phyloP scores from a whole-genome alignment of 495 filamentous ascomycete genomes.

The Evansstolkia leycettana region DNA sequence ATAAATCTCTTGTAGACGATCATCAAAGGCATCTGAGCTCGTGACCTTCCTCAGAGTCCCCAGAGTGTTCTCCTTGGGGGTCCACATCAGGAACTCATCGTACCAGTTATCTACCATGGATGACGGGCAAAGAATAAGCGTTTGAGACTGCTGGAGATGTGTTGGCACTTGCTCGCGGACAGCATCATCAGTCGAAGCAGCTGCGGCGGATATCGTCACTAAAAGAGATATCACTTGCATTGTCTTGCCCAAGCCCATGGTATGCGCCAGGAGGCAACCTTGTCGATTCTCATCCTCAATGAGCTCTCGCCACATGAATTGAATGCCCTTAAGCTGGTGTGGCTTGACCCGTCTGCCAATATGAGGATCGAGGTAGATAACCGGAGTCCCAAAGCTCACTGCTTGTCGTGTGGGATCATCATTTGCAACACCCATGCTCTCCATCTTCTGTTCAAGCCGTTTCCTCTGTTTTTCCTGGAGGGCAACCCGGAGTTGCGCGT shows the following conservation, averaged over 20 bases:
- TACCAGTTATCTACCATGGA: constrained; percentile 70
- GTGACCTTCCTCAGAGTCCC: constrained; percentile 41
- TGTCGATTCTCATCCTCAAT: constrained; percentile 44
- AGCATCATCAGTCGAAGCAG: constrained; percentile 40
- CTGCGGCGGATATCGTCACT: constrained; percentile 55
- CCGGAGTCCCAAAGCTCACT: constrained; percentile 57
- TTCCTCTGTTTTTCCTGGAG: constrained; percentile 38
- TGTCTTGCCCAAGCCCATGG: constrained; percentile 91
- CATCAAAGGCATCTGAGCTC: constrained; percentile 6
- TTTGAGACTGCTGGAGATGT: constrained; percentile 45
- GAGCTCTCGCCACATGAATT: constrained; percentile 84
- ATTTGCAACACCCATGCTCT: constrained; percentile 26
- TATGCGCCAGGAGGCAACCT: constrained; percentile 80
- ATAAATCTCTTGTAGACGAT: constrained; percentile 32
- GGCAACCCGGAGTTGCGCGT: constrained; percentile 27
- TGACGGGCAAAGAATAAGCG: constrained; percentile 65
- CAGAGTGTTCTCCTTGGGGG: constrained; percentile 32
- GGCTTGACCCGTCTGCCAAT: constrained; percentile 39
- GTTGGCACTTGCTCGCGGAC: constrained; percentile 55
- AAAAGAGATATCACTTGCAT: constrained; percentile 82
- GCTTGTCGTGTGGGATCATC: constrained; percentile 37
- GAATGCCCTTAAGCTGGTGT: constrained; percentile 59
- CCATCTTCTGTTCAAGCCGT: constrained; percentile 29
- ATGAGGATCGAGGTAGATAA: constrained; percentile 38
- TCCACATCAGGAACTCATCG: constrained; percentile 65